Evolutionary conservation across 768 basidiomycete species (phyloP).

Genomic region (Suillus subalutaceus): DNA sequence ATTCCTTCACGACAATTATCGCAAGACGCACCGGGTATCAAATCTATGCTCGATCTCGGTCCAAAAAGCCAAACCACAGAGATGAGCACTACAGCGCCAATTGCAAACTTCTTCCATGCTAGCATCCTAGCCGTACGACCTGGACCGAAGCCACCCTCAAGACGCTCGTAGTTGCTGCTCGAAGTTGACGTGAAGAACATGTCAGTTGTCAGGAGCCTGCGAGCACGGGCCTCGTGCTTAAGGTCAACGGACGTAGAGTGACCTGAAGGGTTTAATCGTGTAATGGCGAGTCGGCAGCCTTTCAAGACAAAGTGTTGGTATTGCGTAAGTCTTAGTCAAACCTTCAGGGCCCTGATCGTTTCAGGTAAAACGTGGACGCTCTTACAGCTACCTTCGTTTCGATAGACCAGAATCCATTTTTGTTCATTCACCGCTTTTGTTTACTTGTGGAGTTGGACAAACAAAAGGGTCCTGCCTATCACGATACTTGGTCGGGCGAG

Average conservation of each 20-base stretch:
- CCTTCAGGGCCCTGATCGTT: not conserved
- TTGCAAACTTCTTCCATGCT: conserved; percentile 68
- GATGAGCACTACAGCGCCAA: conserved; percentile 59
- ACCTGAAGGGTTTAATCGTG: conserved; percentile 22
- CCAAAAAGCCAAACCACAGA: conserved; percentile 69
- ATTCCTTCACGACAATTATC: conserved; percentile 21
- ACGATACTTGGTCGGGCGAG: too few relatives aligned
- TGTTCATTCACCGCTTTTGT: too few relatives aligned
- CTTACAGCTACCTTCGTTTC: too few relatives aligned
- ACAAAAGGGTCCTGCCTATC: too few relatives aligned
- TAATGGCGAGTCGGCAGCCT: conserved; percentile 19
- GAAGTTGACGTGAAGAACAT: conserved; percentile 35
- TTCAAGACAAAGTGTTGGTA: not conserved
- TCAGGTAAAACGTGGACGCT: not conserved
- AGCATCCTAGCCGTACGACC: conserved; percentile 38
- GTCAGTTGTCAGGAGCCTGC: conserved; percentile 10
- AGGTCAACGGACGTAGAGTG: conserved; percentile 35
- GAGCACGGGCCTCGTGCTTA: conserved; percentile 28
- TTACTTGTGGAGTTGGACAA: too few relatives aligned
- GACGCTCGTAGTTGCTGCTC: conserved; percentile 56
- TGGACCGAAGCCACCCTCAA: conserved; percentile 64
- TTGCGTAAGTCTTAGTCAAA: not conserved
- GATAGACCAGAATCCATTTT: too few relatives aligned
- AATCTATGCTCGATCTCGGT: conserved; percentile 36
- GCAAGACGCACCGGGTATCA: conserved; percentile 25